Evolutionary conservation across 2,329 filamentous ascomycete genomes (phyloP).

Genomic region (Aschersonia sp.): DNA sequence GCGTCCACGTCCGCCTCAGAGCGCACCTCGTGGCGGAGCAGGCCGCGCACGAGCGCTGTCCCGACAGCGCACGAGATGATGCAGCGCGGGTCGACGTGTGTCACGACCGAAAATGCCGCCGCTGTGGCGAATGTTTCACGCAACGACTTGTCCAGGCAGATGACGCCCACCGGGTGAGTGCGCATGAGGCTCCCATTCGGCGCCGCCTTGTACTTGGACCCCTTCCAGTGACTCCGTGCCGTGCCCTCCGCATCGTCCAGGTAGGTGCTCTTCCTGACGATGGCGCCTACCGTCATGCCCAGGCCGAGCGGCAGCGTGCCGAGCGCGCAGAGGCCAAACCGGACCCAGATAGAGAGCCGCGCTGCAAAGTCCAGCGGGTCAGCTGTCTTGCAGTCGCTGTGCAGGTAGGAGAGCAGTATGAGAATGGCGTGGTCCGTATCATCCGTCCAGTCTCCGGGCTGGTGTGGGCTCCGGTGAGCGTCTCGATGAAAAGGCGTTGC

Average conservation of each 20-base stretch:
- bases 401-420: conserved; percentile 31
- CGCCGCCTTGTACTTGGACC: conserved; percentile 22
- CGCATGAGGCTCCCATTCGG: conserved; percentile 39
- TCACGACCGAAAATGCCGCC: conserved; percentile 25
- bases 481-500: conserved; percentile 28
- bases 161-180: conserved; percentile 34
- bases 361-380: conserved; percentile 25
- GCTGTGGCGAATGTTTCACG: conserved; percentile 28
- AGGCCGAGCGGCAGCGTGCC: conserved; percentile 32
- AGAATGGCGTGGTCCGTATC: conserved; percentile 39
- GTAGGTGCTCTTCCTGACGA: conserved; percentile 24
- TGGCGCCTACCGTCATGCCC: conserved; percentile 28
- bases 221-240: conserved; percentile 26
- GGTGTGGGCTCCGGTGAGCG: conserved; percentile 26
- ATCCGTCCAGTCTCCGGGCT: conserved; percentile 33
- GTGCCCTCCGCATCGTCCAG: conserved; percentile 21
- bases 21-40: conserved; percentile 28
- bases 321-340: conserved; percentile 29
- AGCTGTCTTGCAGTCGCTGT: conserved; percentile 22
- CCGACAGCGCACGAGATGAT: conserved; percentile 32
- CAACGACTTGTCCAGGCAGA: conserved; percentile 24
- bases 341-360: conserved; percentile 30
- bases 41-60: conserved; percentile 28
- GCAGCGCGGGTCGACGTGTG: conserved; percentile 36
- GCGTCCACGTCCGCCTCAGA: conserved; percentile 24